A percentile compares a stretch with the other conserved stretches of the same genome.
These are phyloP conservation scores for Phaeophleospora eucalypticola DNA, from an alignment of 2,329 filamentous ascomycete species.

Conservation along the genomic window DNA sequence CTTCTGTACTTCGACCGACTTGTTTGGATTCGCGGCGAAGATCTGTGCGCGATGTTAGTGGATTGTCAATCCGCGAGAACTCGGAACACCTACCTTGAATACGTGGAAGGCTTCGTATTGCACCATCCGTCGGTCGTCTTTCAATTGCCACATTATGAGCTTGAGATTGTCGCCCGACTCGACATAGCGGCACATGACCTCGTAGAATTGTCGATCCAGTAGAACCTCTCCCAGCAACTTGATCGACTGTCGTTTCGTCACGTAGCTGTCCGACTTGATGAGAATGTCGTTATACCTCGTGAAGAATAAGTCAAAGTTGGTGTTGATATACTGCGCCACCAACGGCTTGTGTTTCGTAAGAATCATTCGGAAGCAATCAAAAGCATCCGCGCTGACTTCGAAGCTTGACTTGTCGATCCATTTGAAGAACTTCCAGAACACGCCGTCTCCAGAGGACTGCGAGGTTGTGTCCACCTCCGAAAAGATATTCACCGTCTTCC, in stretches of 20 bases:
- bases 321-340: conserved; percentile 78
- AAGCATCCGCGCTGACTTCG: conserved; percentile 94
- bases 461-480: conserved; percentile 65
- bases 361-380: conserved; percentile 93
- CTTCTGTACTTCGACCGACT: conserved; percentile 91
- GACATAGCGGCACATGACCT: conserved; percentile 96
- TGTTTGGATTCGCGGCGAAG: conserved; percentile 97
- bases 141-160: conserved; percentile 94
- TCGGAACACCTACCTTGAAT: conserved; percentile 65
- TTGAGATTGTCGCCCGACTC: conserved; percentile 94
- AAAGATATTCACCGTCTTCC: conserved; percentile 66
- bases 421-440: conserved; percentile 95
- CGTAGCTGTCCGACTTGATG: conserved; percentile 89
- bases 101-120: conserved; percentile 99
- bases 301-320: conserved; percentile 94
- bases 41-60: conserved; percentile 50
- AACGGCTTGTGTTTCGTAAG: conserved; percentile 90
- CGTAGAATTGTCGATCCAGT: conserved; percentile 92
- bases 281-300: conserved; percentile 80
- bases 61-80: neutral
- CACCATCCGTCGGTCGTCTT: conserved; percentile 97
- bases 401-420: conserved; percentile 98
- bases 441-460: conserved; percentile 71
- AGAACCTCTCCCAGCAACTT: conserved; percentile 94
- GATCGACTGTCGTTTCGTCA: conserved; percentile 96